phyloP scores from a whole-genome alignment of 768 basidiomycete genomes.

The Dioszegia crocea region DNA sequence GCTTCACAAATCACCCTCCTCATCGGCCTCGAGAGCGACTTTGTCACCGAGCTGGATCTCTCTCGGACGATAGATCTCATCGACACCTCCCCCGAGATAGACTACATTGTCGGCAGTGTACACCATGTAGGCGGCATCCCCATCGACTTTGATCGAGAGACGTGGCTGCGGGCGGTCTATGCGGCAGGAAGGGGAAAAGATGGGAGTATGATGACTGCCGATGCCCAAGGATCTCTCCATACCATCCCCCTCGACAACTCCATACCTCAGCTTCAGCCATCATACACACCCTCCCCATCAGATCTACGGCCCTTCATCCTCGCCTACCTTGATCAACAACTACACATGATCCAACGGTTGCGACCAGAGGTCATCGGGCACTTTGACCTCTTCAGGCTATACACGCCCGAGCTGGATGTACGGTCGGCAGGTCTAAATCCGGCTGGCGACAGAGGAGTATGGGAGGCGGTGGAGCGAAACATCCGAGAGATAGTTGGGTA shows the following conservation, averaged over 20 bases:
- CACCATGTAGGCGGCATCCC: slow-evolving; percentile 85
- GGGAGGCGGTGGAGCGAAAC: slow-evolving; percentile 69
- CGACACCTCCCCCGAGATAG: slow-evolving; percentile 56
- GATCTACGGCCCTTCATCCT: slow-evolving; percentile 38
- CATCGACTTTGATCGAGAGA: slow-evolving; percentile 82
- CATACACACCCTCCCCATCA: slow-evolving; percentile 12
- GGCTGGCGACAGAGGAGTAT: slow-evolving; percentile 51
- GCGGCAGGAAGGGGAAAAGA: background rate
- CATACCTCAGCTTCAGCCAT: slow-evolving; percentile 46
- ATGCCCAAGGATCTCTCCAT: slow-evolving; percentile 4
- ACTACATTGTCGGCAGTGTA: slow-evolving; percentile 87
- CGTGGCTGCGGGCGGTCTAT: slow-evolving; percentile 55
- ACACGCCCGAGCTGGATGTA: slow-evolving; percentile 57
- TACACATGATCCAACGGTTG: slow-evolving; percentile 63
- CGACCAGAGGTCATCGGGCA: slow-evolving; percentile 89
- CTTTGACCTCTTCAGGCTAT: slow-evolving; percentile 86
- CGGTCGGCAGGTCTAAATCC: slow-evolving; percentile 52
- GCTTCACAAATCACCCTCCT: slow-evolving; percentile 66
- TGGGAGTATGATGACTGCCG: slow-evolving; percentile 10
- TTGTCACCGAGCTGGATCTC: slow-evolving; percentile 68
- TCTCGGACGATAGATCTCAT: slow-evolving; percentile 59
- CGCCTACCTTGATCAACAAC: slow-evolving; percentile 82
- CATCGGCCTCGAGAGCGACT: slow-evolving; percentile 90
- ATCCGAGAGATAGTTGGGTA: slow-evolving; percentile 67
- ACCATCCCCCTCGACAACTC: background rate